Evolutionary conservation across 202 grass and related monocot species (phyloP).

Genomic region (Bolboschoenoplectus hybrid): DNA sequence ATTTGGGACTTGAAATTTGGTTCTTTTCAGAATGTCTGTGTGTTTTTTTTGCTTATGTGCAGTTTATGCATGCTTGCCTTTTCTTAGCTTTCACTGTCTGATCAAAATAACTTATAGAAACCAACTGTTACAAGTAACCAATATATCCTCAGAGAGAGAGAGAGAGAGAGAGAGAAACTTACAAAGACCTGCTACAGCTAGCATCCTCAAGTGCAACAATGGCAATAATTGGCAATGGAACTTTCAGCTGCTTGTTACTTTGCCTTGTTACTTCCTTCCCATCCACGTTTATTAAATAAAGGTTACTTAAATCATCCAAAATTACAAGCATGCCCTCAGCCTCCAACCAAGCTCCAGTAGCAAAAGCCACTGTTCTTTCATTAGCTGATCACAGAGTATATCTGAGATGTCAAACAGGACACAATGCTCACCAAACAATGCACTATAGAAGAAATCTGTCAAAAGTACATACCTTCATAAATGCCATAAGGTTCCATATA

Average conservation of each 20-base stretch:
- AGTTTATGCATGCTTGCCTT: background rate
- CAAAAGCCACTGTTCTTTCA: slow-evolving; percentile 61
- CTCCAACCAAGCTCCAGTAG: slow-evolving; percentile 81
- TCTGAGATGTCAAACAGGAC: background rate
- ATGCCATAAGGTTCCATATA: slow-evolving; percentile 65
- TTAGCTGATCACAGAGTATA: slow-evolving; percentile 60
- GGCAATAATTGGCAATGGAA: slow-evolving; percentile 59
- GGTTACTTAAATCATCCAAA: slow-evolving; percentile 60
- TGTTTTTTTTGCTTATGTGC: background rate
- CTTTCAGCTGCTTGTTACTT: slow-evolving; percentile 70
- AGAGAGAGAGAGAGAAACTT: slow-evolving; percentile 42
- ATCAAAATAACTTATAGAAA: background rate
- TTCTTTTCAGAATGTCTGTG: background rate
- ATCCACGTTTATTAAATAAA: slow-evolving; percentile 84
- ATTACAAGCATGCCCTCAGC: slow-evolving; percentile 69
- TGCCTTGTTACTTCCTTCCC: slow-evolving; percentile 69
- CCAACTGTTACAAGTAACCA: background rate
- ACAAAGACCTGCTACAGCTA: slow-evolving; percentile 58
- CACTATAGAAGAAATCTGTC: background rate
- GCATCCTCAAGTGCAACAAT: slow-evolving; percentile 56
- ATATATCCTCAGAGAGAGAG: background rate
- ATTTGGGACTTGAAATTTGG: background rate
- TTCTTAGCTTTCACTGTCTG: background rate
- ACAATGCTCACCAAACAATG: background rate
- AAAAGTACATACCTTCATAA: slow-evolving; percentile 57